Evolutionary conservation across 208 protist genomes (phyloP).

Genomic region (Trypanosoma congolense): DNA sequence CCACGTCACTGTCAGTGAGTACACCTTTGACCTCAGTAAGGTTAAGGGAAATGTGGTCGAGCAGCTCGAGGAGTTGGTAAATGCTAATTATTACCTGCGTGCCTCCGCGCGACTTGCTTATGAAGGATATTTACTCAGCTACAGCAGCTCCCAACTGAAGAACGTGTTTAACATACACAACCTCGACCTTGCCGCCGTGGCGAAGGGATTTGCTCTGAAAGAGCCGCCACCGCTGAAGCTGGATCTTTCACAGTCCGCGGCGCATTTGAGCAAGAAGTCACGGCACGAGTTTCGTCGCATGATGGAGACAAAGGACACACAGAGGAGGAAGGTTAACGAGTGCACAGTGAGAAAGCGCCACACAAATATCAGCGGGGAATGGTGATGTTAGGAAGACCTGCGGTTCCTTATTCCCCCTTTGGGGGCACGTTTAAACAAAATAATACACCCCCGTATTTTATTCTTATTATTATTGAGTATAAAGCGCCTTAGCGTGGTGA

Average conservation of each 20-base stretch:
- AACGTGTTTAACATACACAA: conserved; percentile 98
- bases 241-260: conserved; percentile 87
- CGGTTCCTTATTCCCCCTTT: too few species aligned
- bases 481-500: too few species aligned
- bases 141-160: conserved; percentile 98
- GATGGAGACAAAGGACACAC: conserved; percentile 64
- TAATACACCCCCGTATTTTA: too few species aligned
- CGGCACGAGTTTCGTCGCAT: conserved; percentile 69
- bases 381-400: too few species aligned
- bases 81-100: conserved; percentile 98
- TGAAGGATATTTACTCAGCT: conserved; percentile 96
- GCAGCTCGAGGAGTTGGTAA: conserved; percentile 96
- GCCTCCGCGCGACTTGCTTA: conserved; percentile 96
- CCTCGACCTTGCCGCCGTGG: conserved; percentile 95
- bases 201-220: conserved; percentile 87
- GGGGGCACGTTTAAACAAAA: too few species aligned
- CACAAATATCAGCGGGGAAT: conserved; percentile 86
- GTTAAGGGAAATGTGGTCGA: conserved; percentile 87
- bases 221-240: conserved; percentile 90
- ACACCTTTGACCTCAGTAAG: conserved; percentile 96
- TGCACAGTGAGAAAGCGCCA: conserved; percentile 48
- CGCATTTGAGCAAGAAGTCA: conserved; percentile 87
- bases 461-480: too few species aligned
- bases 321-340: conserved; percentile 40
- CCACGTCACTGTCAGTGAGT: conserved; percentile 96